phyloP scores from a whole-genome alignment of 257 asterid genomes.

The Primulina eburnea region DNA sequence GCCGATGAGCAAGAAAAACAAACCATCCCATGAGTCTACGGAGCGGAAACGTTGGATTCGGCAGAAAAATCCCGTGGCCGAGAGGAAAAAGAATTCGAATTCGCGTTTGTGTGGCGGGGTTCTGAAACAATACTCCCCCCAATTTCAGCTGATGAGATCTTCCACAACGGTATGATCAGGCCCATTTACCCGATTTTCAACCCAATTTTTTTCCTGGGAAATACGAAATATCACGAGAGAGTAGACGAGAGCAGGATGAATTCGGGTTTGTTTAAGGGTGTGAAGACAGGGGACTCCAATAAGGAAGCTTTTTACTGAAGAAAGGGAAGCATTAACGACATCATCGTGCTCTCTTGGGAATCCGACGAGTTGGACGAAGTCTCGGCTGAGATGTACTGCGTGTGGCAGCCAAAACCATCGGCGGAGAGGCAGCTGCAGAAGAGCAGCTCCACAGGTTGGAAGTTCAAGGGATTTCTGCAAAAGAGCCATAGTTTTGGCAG shows the following conservation, averaged over 20 bases:
- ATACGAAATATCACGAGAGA: neutral
- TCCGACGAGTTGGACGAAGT: too few relatives aligned
- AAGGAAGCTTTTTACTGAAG: too few relatives aligned
- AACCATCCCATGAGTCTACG: too few relatives aligned
- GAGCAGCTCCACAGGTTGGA: slow-evolving; percentile 38
- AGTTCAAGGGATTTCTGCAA: slow-evolving; percentile 23
- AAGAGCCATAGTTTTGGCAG: slow-evolving; percentile 27
- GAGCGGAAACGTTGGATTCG: too few relatives aligned
- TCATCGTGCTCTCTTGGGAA: too few relatives aligned
- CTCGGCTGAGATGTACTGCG: slow-evolving; percentile 36
- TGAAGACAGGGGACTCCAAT: too few relatives aligned
- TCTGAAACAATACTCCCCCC: slow-evolving; percentile 8
- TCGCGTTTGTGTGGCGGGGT: slow-evolving; percentile 14
- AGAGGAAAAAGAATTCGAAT: slow-evolving; percentile 20
- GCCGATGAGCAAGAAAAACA: too few relatives aligned
- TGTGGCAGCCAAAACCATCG: slow-evolving; percentile 33
- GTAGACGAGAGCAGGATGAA: neutral
- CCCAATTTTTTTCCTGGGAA: slow-evolving; percentile 1
- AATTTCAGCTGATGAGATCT: slow-evolving; percentile 27
- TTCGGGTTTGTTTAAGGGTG: neutral
- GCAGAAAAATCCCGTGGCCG: neutral
- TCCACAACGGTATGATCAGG: slow-evolving; percentile 23
- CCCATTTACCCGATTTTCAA: slow-evolving; percentile 11
- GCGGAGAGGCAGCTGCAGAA: slow-evolving; percentile 25
- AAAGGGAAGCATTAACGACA: too few relatives aligned